Conservation (phyloP, 1,284 basidiomycete genomes). For the Sporisorium iseilematis-ciliati region DNA sequence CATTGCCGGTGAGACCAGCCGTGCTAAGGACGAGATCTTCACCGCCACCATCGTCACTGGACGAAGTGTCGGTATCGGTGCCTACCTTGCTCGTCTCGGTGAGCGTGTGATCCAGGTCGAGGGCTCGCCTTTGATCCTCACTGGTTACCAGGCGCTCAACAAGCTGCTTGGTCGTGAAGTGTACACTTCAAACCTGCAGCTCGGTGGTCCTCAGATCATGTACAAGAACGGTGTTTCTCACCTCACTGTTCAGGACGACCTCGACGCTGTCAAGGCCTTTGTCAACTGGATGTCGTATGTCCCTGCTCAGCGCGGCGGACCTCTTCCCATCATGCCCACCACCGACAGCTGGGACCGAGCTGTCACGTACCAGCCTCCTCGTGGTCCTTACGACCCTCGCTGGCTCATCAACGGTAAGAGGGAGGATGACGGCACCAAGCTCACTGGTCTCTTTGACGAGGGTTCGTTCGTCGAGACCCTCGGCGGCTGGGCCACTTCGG, state of each 20-base stretch:
- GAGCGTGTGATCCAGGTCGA: constrained; percentile 99
- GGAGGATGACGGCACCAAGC: constrained; percentile 78
- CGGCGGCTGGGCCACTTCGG: constrained; percentile 69
- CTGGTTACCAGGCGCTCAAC: constrained; percentile 95
- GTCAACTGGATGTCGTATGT: constrained; percentile 95
- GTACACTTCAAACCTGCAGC: constrained; percentile 97
- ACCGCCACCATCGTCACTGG: constrained; percentile 99
- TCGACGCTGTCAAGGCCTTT: constrained; percentile 71
- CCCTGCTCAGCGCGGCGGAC: constrained; percentile 69
- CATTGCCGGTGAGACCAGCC: constrained; percentile 97
- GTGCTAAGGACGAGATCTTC: constrained; percentile 99
- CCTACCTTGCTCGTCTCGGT: constrained; percentile 97
- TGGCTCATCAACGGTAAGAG: constrained; percentile 96
- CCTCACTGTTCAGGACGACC: constrained; percentile 90
- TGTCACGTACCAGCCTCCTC: constrained; percentile 89
- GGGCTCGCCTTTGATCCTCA: constrained; percentile 98
- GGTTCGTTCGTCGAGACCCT: constrained; percentile 96
- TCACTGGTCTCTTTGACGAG: constrained; percentile 90
- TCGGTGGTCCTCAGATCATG: constrained; percentile 87
- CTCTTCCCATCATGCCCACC: constrained; percentile 55
- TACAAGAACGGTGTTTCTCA: constrained; percentile 86
- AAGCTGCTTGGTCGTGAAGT: constrained; percentile 99
- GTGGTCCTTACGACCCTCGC: constrained; percentile 94
- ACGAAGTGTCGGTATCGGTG: constrained; percentile 98
- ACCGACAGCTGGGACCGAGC: constrained; percentile 84